Evolutionary conservation across 2,329 filamentous ascomycete species (phyloP), one percentile per base, ranked within the genome.

Genomic region (Mollisiaceae sp.): DNA sequence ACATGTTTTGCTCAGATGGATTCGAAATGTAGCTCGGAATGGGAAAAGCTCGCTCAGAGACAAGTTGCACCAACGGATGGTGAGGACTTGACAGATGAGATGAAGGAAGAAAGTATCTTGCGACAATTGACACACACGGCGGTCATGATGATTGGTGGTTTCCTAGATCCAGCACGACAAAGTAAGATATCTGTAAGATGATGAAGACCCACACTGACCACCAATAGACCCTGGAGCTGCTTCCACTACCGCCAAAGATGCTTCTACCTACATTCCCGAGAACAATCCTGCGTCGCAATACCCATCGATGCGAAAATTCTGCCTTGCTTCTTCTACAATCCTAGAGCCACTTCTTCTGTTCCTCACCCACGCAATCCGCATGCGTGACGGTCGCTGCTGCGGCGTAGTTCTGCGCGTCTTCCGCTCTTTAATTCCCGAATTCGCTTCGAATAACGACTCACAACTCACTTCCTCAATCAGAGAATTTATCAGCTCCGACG

Each of bases 91-190:
- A 92, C 91, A 1, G 93, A 97, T 71, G 95, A 99, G 80, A 99
- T 99, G 95, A 97, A 97, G 79, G 90, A 92, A 8, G 95, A 99
- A 77, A 98, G 94, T 75, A 96, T 99, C 36, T 81, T 99, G 55
- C 88, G 95, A 22, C 93, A 97, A 76, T 85, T 98, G 59, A 97
- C 94, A 0, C 95, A 96, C 78, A 93, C 93, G 3, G 92, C 94
- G 1, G 93, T 97, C 36, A 89, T 95, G 72, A 93, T 98, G 85
- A 91, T 97, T 68, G 92, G 93, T 8, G 91, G 93, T 71, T 89
- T 98, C 72, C 83, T 99, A 24, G 94, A 97, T 76, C 91, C 93
- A 15, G 83, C 84, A 58, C 82, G 87, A 79, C 83, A 79, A 77
- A 89, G 87, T 89, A 82, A 80, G 83, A 35, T 8, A 8, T 24